A percentile compares a stretch with the other conserved stretches of the same genome.
phyloP scores from a whole-genome alignment of 1,284 basidiomycete species.

The Phlebopus sp. region DNA sequence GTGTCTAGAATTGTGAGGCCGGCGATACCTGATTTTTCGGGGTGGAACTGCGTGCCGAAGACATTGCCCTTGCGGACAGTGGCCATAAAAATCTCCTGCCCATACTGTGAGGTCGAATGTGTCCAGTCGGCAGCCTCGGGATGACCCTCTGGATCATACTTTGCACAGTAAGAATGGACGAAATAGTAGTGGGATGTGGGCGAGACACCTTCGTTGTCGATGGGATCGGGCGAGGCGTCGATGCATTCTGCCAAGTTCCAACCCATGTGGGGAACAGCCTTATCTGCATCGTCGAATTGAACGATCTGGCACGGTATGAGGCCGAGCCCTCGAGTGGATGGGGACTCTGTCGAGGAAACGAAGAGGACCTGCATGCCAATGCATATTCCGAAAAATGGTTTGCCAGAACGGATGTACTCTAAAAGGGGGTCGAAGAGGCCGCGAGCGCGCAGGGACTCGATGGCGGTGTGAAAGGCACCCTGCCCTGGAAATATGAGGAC shows the following conservation, averaged over 20 bases:
- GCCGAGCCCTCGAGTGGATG: slow-evolving; percentile 59
- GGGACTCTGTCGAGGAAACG: slow-evolving; percentile 77
- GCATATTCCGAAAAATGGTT: slow-evolving; percentile 97
- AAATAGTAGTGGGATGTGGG: slow-evolving; percentile 80
- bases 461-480: slow-evolving; percentile 89
- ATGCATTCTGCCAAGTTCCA: slow-evolving; percentile 82
- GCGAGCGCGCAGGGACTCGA: slow-evolving; percentile 70
- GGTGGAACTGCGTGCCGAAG: slow-evolving; percentile 97
- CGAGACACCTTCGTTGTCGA: slow-evolving; percentile 27
- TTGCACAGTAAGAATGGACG: slow-evolving; percentile 92
- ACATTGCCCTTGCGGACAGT: slow-evolving; percentile 83
- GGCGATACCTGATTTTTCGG: slow-evolving; percentile 95
- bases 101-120: slow-evolving; percentile 90
- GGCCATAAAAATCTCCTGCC: slow-evolving; percentile 89
- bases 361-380: slow-evolving; percentile 98
- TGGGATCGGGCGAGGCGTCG: slow-evolving; percentile 38
- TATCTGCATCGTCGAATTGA: slow-evolving; percentile 65
- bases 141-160: slow-evolving; percentile 57
- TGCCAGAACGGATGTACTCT: slow-evolving; percentile 84
- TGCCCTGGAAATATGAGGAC: slow-evolving; percentile 98
- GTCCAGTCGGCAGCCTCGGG: slow-evolving; percentile 69
- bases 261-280: slow-evolving; percentile 97
- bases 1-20: slow-evolving; percentile 80
- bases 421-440: slow-evolving; percentile 82
- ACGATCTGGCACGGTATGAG: slow-evolving; percentile 70